These are phyloP conservation scores for Apiospora hydei DNA, from an alignment of 2,329 filamentous ascomycete species.

Conservation along the genomic window DNA sequence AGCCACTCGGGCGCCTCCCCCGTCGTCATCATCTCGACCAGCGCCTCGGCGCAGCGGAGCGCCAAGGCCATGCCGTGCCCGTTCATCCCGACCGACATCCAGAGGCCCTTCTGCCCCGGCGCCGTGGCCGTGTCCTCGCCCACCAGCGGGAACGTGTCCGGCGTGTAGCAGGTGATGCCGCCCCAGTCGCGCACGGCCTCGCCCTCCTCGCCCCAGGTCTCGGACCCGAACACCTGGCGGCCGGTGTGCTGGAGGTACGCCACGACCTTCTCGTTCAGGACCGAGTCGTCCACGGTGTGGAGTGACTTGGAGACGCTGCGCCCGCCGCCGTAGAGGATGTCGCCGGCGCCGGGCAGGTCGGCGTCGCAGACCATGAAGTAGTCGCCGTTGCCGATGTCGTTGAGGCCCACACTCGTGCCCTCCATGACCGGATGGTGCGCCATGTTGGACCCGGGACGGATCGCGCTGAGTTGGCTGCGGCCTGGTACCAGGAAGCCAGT, in stretches of 20 bases:
- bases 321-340: conserved; percentile 40
- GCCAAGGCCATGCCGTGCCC: conserved; percentile 28
- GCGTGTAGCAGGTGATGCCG: conserved; percentile 28
- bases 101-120: conserved; percentile 18
- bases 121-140: conserved; percentile 18
- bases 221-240: conserved; percentile 14
- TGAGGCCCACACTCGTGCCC: conserved; percentile 32
- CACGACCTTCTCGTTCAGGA: conserved; percentile 24
- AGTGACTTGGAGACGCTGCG: conserved; percentile 37
- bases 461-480: conserved; percentile 55
- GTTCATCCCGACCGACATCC: conserved; percentile 29
- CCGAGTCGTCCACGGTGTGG: conserved; percentile 28
- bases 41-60: conserved; percentile 27
- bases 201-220: conserved; percentile 26
- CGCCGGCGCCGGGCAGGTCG: conserved; percentile 36
- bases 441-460: conserved; percentile 41
- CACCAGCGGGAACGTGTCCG: conserved; percentile 26
- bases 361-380: conserved; percentile 44
- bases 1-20: conserved; percentile 27
- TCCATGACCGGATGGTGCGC: conserved; percentile 33
- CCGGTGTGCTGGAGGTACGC: conserved; percentile 24
- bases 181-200: conserved; percentile 23
- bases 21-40: conserved; percentile 26
- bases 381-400: conserved; percentile 44
- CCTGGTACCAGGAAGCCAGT: conserved; percentile 51